A percentile compares a stretch with the other conserved stretches of the same genome.
Conservation (phyloP, 1,284 basidiomycete species). For the Microbotryum lychnidis-dioicae region DNA sequence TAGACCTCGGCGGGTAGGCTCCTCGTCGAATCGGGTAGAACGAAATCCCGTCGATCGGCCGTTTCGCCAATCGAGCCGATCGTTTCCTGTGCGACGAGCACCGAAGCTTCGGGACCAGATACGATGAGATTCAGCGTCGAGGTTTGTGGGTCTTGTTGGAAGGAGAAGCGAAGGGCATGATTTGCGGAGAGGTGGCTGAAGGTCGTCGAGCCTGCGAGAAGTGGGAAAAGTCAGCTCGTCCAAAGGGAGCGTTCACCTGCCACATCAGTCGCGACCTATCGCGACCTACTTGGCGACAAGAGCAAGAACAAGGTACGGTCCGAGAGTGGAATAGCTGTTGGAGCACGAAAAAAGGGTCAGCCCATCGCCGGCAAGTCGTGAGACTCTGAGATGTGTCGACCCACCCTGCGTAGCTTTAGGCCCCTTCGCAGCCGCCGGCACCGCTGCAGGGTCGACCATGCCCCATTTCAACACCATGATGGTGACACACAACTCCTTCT, state of each 20-base stretch:
- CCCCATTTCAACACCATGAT: slow-evolving; percentile 20
- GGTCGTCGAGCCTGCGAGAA: slow-evolving; percentile 8
- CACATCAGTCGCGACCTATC: no score
- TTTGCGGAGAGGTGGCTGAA: slow-evolving; percentile 4
- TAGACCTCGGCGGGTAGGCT: slow-evolving; percentile 21
- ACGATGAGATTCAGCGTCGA: slow-evolving; percentile 12
- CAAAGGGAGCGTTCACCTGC: neutral
- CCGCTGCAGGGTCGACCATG: slow-evolving; percentile 15
- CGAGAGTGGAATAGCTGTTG: slow-evolving; percentile 8
- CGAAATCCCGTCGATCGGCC: neutral
- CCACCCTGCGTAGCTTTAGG: slow-evolving; percentile 7
- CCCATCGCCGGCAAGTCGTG: no score
- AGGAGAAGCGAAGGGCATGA: slow-evolving; percentile 9
- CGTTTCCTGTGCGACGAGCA: slow-evolving; percentile 1
- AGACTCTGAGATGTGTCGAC: neutral
- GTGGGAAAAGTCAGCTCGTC: neutral
- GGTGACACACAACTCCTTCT: slow-evolving; percentile 16
- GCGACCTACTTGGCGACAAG: slow-evolving; percentile 21
- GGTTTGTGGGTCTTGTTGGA: slow-evolving; percentile 7
- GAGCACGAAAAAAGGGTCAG: neutral
- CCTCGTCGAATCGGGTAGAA: slow-evolving; percentile 7
- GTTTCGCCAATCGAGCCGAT: slow-evolving; percentile 13
- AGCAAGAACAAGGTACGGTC: slow-evolving; percentile 24
- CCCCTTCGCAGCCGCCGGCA: slow-evolving; percentile 3
- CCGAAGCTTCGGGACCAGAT: neutral